phyloP scores from a whole-genome alignment of 441 rosid species.

The Gossypium aridum region DNA sequence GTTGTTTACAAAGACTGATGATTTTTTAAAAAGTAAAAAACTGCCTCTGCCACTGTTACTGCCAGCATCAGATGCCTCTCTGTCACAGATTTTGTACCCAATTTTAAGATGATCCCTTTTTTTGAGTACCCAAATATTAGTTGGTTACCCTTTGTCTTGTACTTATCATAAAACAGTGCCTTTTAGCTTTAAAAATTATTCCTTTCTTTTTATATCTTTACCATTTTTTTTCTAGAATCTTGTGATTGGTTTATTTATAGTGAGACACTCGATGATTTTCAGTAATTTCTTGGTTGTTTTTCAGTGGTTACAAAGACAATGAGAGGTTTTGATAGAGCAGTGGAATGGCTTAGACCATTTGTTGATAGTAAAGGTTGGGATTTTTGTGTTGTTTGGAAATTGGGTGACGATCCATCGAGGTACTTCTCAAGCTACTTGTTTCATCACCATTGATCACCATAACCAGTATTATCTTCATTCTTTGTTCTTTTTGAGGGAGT shows the following conservation, averaged over 20 bases:
- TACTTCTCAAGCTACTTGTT: constrained; percentile 10
- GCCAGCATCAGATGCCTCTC: constrained; percentile 37
- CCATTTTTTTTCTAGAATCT: neutral
- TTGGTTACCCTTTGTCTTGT: neutral
- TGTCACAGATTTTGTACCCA: constrained; percentile 44
- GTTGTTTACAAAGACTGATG: constrained; percentile 29
- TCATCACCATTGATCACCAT: neutral
- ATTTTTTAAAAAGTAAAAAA: constrained; percentile 19
- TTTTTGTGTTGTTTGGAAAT: constrained; percentile 70
- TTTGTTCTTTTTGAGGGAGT: neutral
- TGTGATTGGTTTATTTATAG: neutral
- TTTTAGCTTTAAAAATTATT: neutral
- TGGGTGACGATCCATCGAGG: constrained; percentile 76
- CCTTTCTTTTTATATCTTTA: neutral
- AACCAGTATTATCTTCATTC: neutral
- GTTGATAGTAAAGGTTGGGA: constrained; percentile 66
- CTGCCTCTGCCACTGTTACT: constrained; percentile 15
- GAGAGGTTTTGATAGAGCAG: constrained; percentile 40
- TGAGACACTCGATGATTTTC: constrained; percentile 9
- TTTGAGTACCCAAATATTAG: neutral
- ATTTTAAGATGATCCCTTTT: neutral
- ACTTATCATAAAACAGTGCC: neutral
- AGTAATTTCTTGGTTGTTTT: neutral
- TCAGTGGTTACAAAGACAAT: constrained; percentile 20
- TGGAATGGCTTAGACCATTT: constrained; percentile 67